Evolutionary conservation across 305 asterid species (phyloP).

Genomic region (Petunia hybrid): DNA sequence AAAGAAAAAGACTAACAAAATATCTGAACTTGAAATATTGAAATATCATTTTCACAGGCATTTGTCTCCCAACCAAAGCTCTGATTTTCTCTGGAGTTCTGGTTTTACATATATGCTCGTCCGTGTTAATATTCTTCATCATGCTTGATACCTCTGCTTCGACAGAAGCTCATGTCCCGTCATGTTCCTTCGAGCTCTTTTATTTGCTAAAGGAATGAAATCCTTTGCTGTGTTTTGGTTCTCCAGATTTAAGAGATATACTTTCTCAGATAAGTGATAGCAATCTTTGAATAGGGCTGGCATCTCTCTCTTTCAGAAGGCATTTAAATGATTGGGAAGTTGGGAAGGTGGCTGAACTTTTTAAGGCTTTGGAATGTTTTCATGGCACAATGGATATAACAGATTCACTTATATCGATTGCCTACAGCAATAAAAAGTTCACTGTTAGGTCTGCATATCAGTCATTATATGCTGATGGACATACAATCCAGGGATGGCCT

Average conservation of each 20-base stretch:
- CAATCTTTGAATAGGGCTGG: neutral
- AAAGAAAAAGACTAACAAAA: neutral
- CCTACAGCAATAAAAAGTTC: no score
- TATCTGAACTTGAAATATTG: neutral
- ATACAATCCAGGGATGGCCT: no score
- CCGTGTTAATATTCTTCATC: neutral
- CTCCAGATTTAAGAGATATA: neutral
- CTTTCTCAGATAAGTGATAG: neutral
- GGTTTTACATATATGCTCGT: neutral
- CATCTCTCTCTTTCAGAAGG: no score
- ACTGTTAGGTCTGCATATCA: no score
- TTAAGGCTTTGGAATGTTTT: no score
- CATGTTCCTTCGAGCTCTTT: neutral
- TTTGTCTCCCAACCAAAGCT: slow-evolving; percentile 12
- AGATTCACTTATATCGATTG: no score
- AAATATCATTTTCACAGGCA: neutral
- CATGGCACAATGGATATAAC: no score
- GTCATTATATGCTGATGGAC: no score
- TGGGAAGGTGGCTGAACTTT: no score
- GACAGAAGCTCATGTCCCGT: neutral
- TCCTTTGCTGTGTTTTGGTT: neutral
- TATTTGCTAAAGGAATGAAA: neutral
- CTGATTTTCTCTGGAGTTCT: neutral
- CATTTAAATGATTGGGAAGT: no score
- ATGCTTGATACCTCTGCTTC: neutral